These are phyloP conservation scores for Cicer pinnatifidum DNA, from an alignment of 306 rosid genomes.

Conservation along the genomic window DNA sequence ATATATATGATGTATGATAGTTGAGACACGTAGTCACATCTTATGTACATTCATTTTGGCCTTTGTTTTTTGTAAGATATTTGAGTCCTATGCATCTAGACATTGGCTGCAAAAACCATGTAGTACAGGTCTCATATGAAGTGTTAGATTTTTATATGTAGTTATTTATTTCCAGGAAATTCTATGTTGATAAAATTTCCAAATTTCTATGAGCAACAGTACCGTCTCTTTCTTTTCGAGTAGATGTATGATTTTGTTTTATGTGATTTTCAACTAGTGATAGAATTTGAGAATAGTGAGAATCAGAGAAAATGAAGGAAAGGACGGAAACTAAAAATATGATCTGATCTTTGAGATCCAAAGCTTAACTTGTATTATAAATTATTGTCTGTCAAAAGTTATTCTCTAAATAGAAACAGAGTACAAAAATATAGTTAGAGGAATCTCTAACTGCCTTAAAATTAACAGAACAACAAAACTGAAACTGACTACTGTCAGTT, in stretches of 20 bases:
- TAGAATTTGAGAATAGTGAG: background rate
- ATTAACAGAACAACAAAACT: background rate
- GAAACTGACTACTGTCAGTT: background rate
- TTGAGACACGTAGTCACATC: slow-evolving; percentile 16
- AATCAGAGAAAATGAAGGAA: slow-evolving; percentile 10
- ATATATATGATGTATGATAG: slow-evolving; percentile 5
- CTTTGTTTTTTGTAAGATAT: slow-evolving; percentile 30
- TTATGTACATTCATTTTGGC: slow-evolving; percentile 6
- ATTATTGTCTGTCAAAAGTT: slow-evolving; percentile 8
- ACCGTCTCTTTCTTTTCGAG: background rate
- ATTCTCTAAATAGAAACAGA: background rate
- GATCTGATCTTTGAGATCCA: background rate
- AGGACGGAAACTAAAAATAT: background rate
- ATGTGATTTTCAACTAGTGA: slow-evolving; percentile 11
- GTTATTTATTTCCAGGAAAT: background rate
- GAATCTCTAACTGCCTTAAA: background rate
- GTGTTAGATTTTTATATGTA: slow-evolving; percentile 9
- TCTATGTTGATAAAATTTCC: background rate
- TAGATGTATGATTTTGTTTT: background rate
- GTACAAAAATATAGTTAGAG: background rate
- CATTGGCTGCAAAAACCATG: slow-evolving; percentile 11
- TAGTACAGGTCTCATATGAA: slow-evolving; percentile 22
- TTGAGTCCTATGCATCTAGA: slow-evolving; percentile 28
- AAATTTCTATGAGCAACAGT: background rate
- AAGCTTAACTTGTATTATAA: slow-evolving; percentile 17